Evolutionary conservation across 2,329 filamentous ascomycete species (phyloP).

Genomic region (Cercospora canescens): DNA sequence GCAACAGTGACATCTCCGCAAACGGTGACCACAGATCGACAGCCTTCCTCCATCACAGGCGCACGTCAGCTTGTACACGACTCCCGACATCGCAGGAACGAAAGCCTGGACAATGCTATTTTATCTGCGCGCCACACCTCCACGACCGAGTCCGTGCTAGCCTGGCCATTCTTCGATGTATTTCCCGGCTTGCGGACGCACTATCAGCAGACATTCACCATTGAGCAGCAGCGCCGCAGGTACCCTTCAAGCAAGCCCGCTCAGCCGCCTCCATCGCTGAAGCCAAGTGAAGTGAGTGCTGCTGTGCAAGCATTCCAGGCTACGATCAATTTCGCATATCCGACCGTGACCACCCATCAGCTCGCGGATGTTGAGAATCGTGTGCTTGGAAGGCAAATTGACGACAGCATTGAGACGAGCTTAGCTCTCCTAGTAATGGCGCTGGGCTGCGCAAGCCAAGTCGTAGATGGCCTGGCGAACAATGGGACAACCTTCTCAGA

Average conservation of each 20-base stretch:
- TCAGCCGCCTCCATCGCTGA: conserved; percentile 4
- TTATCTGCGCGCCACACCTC: conserved; percentile 18
- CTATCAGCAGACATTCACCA: conserved; percentile 16
- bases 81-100: conserved; percentile 8
- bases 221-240: conserved; percentile 15
- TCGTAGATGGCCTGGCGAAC: background rate
- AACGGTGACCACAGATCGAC: conserved; percentile 8
- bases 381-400: conserved; percentile 1
- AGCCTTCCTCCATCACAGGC: conserved; percentile 12
- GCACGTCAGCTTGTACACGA: conserved; percentile 15
- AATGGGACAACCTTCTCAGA: background rate
- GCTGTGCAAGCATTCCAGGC: conserved; percentile 5
- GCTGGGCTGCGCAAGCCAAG: conserved; percentile 11
- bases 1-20: conserved; percentile 1
- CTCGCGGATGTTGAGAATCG: conserved; percentile 14
- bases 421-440: conserved; percentile 14
- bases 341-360: conserved; percentile 1
- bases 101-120: conserved; percentile 16
- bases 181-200: conserved; percentile 9
- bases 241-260: background rate
- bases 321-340: conserved; percentile 15
- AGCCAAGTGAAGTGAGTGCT: conserved; percentile 4
- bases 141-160: conserved; percentile 16
- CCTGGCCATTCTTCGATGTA: conserved; percentile 16
- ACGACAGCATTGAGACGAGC: conserved; percentile 12